Conservation (phyloP, 2,329 filamentous ascomycete genomes). For the Phoma herbarum region DNA sequence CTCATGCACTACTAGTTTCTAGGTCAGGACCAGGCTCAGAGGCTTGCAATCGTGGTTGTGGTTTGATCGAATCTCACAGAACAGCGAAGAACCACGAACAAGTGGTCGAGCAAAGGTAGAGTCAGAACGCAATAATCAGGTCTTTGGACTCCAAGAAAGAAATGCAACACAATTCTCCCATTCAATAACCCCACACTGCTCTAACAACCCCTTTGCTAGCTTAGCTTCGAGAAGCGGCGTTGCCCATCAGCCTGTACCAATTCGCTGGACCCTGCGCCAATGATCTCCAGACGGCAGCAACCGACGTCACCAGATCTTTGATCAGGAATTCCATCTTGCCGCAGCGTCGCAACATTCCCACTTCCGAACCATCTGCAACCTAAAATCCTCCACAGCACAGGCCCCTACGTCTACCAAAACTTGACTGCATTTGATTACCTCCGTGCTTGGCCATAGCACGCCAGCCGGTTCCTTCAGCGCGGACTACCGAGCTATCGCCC, state of each 20-base stretch:
- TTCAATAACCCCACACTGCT: background rate
- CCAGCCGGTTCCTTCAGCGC: constrained; percentile 23
- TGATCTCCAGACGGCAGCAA: constrained; percentile 22
- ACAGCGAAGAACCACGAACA: constrained; percentile 32
- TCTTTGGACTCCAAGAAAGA: background rate
- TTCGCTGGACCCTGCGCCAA: constrained; percentile 34
- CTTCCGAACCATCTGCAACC: background rate
- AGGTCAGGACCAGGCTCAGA: too few relatives aligned
- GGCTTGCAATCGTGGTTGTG: too few relatives aligned
- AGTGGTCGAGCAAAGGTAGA: constrained; percentile 33
- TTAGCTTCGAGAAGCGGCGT: too few relatives aligned
- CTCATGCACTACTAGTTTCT: background rate
- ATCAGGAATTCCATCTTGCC: constrained; percentile 32
- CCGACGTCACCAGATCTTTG: constrained; percentile 41
- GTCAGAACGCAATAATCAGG: constrained; percentile 22
- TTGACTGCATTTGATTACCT: constrained; percentile 8
- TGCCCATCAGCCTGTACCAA: constrained; percentile 19
- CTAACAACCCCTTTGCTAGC: too few relatives aligned
- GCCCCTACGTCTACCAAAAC: background rate
- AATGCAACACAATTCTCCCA: background rate
- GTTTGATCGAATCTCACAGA: constrained; percentile 39
- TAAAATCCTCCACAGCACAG: background rate
- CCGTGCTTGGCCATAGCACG: constrained; percentile 30
- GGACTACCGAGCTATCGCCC: constrained; percentile 37
- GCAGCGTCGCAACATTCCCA: constrained; percentile 23